A percentile compares a stretch with the other conserved stretches of the same genome.
Conservation (phyloP, 106 monocot genomes). For the Ottelia alismoides region DNA sequence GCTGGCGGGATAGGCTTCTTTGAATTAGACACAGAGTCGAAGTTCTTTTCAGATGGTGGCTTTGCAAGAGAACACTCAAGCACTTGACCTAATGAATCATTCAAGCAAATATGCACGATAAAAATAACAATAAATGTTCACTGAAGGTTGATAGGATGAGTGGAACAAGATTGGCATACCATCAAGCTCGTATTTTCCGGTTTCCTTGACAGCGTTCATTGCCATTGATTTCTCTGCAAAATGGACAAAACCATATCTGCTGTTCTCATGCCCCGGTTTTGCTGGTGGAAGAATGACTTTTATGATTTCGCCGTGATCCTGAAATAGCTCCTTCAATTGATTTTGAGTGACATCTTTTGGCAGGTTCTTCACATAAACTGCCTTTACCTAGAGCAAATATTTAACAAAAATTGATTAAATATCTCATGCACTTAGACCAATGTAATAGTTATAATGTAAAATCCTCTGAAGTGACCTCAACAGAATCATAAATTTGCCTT, state of each 20-base stretch:
- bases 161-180: conserved; percentile 29
- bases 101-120: too few species aligned
- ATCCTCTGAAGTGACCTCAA: background rate
- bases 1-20: conserved; percentile 41
- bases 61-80: conserved; percentile 91
- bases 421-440: background rate
- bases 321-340: conserved; percentile 65
- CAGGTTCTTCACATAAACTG: conserved; percentile 89
- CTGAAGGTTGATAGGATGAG: too few species aligned
- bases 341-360: conserved; percentile 72
- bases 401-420: too few species aligned
- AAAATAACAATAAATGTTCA: conserved; percentile 5
- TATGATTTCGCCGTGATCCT: conserved; percentile 73
- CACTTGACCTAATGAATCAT: conserved; percentile 84
- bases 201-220: conserved; percentile 74
- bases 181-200: conserved; percentile 83
- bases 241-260: conserved; percentile 89
- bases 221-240: conserved; percentile 64
- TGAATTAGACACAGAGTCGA: conserved; percentile 16
- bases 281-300: conserved; percentile 75
- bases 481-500: background rate
- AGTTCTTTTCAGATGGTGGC: conserved; percentile 69
- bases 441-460: background rate
- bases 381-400: conserved; percentile 66
- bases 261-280: conserved; percentile 68